A percentile compares a stretch with the other conserved stretches of the same genome.
phyloP scores from a whole-genome alignment of 768 basidiomycete species.

The Naganishia vaughanmartiniae region DNA sequence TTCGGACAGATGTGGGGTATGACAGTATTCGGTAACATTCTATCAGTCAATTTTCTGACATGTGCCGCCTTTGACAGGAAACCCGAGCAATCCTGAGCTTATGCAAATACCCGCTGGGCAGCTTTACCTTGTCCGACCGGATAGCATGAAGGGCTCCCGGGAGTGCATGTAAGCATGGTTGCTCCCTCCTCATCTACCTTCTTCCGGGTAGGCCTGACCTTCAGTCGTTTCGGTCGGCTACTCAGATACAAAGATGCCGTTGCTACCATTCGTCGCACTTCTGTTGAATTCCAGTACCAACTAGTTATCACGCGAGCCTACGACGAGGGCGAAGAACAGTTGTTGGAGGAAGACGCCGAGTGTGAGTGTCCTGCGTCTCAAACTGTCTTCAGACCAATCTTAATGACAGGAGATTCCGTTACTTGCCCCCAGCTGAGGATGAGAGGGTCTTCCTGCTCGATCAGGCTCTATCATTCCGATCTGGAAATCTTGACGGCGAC shows the following conservation, averaged over 20 bases:
- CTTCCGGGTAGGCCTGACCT: not conserved
- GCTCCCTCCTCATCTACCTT: not conserved
- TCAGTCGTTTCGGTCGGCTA: not conserved
- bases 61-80: conserved; percentile 60
- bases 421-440: conserved; percentile 71
- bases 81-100: conserved; percentile 90
- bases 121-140: conserved; percentile 84
- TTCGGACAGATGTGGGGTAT: conserved; percentile 92
- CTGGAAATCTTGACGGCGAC: conserved; percentile 66
- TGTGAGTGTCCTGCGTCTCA: conserved; percentile 50
- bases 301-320: conserved; percentile 94
- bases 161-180: conserved; percentile 84
- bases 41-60: not conserved
- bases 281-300: conserved; percentile 71
- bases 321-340: conserved; percentile 92
- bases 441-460: conserved; percentile 89
- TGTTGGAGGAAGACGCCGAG: conserved; percentile 79
- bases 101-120: conserved; percentile 90
- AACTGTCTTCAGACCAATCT: conserved; percentile 58
- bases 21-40: conserved; percentile 54
- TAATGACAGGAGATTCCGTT: not conserved
- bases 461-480: conserved; percentile 81
- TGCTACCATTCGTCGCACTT: conserved; percentile 77
- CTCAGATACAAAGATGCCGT: conserved; percentile 90
- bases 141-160: conserved; percentile 81